Evolutionary conservation across 805 yeast genomes (phyloP).

Genomic region (Lachancea waltii): DNA sequence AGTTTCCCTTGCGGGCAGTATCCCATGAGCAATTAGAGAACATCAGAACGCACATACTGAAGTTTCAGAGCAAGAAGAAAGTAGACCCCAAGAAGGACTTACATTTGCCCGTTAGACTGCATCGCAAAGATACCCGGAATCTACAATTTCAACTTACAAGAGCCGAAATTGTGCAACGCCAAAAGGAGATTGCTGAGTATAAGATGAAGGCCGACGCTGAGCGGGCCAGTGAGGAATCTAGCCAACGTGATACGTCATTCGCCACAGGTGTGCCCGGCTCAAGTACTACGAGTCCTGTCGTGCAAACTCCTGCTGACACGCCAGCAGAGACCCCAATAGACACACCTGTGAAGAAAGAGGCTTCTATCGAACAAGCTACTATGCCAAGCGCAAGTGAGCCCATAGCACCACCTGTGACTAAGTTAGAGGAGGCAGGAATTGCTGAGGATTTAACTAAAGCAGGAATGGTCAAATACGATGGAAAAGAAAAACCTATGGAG

Average conservation of each 20-base stretch:
- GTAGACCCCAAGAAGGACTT: slow-evolving; percentile 70
- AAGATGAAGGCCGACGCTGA: slow-evolving; percentile 33
- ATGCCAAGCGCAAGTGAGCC: background rate
- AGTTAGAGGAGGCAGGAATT: slow-evolving; percentile 35
- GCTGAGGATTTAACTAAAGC: slow-evolving; percentile 34
- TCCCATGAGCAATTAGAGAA: slow-evolving; percentile 64
- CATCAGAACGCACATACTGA: slow-evolving; percentile 70
- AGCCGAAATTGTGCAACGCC: slow-evolving; percentile 64
- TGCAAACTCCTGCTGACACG: slow-evolving; percentile 1
- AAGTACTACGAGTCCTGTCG: slow-evolving; percentile 1
- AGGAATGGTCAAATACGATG: slow-evolving; percentile 37
- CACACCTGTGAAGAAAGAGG: slow-evolving; percentile 3
- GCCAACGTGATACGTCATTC: background rate
- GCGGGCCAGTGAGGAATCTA: slow-evolving; percentile 22
- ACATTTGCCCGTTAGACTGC: slow-evolving; percentile 77
- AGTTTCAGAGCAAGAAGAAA: slow-evolving; percentile 65
- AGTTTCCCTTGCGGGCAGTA: slow-evolving; percentile 57
- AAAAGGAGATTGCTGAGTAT: slow-evolving; percentile 40
- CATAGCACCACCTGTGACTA: slow-evolving; percentile 19
- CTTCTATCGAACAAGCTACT: background rate
- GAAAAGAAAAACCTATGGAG: slow-evolving; percentile 37
- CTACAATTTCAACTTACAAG: slow-evolving; percentile 79
- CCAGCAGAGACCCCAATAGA: slow-evolving; percentile 1
- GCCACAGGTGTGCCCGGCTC: background rate
- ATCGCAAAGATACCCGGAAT: slow-evolving; percentile 89